A percentile compares a stretch with the other conserved stretches of the same genome.
phyloP scores from a whole-genome alignment of 805 yeast species.

The Ogataea allantospora region DNA sequence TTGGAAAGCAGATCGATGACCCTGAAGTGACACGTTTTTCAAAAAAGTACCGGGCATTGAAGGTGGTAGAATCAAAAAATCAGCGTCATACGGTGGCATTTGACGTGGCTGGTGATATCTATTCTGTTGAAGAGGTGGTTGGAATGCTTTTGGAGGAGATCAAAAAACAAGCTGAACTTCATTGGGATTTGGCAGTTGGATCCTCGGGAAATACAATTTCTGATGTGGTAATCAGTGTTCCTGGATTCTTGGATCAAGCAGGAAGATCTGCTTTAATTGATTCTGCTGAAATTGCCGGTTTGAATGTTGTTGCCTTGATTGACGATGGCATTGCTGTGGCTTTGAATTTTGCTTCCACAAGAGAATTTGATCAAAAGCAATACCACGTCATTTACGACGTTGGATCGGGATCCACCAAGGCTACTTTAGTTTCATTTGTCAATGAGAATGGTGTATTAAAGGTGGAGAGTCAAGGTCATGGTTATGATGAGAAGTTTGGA shows the following conservation, averaged over 20 bases:
- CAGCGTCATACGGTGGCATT: constrained; percentile 59
- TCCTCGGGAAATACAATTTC: constrained; percentile 49
- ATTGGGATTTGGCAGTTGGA: constrained; percentile 54
- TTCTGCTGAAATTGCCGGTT: constrained; percentile 67
- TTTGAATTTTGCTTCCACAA: constrained; percentile 64
- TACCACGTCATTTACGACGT: constrained; percentile 78
- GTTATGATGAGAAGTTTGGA: constrained; percentile 65
- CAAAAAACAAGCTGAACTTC: constrained; percentile 58
- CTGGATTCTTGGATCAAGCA: constrained; percentile 61
- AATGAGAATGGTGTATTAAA: constrained; percentile 40
- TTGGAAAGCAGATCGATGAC: constrained; percentile 62
- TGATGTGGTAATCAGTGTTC: constrained; percentile 75
- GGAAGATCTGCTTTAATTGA: constrained; percentile 73
- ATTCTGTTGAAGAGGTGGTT: constrained; percentile 68
- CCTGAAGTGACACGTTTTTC: constrained; percentile 46
- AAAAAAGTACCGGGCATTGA: constrained; percentile 59
- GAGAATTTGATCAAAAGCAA: constrained; percentile 47
- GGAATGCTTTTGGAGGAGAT: constrained; percentile 81
- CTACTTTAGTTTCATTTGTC: constrained; percentile 71
- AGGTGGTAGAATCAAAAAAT: constrained; percentile 40
- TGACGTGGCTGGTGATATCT: constrained; percentile 37
- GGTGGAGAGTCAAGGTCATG: constrained; percentile 70
- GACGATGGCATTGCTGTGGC: constrained; percentile 95
- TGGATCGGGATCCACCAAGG: constrained; percentile 91
- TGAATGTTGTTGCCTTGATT: constrained; percentile 63